Evolutionary conservation across 257 asterid species (phyloP), one percentile per base, ranked within the genome.

Genomic region (Plantago elongata): DNA sequence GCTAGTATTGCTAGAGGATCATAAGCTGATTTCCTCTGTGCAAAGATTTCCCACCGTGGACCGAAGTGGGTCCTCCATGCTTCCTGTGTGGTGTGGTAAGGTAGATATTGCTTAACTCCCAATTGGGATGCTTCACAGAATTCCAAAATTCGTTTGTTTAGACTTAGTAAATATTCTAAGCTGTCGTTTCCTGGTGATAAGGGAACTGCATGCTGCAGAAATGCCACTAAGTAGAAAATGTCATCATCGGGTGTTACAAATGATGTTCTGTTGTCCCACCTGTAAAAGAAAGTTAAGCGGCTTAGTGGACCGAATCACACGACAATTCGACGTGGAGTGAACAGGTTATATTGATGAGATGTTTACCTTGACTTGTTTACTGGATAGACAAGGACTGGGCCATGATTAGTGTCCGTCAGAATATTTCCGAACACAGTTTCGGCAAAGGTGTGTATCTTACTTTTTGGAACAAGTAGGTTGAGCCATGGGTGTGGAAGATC

Each of bases 401-500:
- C 95, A 38, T 77, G 82, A 55, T 75, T 83, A 51, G 97, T 88
- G 61, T 92, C 75, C 18, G 74, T 79, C 16, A 88, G 15, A 42
- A 92, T 84, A 62, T 77, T 74, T 5, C 94, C 90, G 45, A 91
- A 92, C 45, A 92, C 95, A 27, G 69, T 80, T 51, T 80, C 76
- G 43, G 95, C 83, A 51, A 92, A 92, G 7, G 45, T 52, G 29
- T 80, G 79, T 55, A 88, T 86, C 61, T 83, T 86, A 73, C 83
- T 84, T 71, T 67, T 72, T 1, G 98, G 97, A 22, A 92, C 84
- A 44, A 88, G 87, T 45, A 92, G 94, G 50, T 89, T 86, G n/a
- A 88, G 86, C 98, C 98, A 92, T 65, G 98, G 98, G 68, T 92
- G 98, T 58, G 95, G 89, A 29, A 89, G 70, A 57, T 84, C 95